These are phyloP conservation scores for Phytopythium litorale DNA, from an alignment of 352 stramenopile species.

Conservation along the genomic window DNA sequence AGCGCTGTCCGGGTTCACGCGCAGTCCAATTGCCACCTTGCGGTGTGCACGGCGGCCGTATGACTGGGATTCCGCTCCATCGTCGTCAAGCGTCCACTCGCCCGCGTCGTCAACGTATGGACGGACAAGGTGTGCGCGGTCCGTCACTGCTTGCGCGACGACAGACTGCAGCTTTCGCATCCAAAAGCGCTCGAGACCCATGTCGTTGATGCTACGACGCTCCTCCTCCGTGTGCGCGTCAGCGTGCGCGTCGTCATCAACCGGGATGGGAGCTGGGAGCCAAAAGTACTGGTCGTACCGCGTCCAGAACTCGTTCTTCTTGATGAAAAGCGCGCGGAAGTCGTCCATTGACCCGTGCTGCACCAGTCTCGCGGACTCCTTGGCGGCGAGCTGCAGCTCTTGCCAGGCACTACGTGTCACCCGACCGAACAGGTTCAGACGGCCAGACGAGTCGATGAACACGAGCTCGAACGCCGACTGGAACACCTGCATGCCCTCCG, in stretches of 20 bases:
- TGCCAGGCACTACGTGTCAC: conserved; percentile 60
- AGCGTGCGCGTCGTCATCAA: conserved; percentile 47
- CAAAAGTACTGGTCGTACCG: conserved; percentile 87
- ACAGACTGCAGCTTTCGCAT: conserved; percentile 44
- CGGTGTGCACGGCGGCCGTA: conserved; percentile 21
- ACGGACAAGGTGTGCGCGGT: conserved; percentile 65
- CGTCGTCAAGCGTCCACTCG: conserved; percentile 50
- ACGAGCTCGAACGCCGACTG: conserved; percentile 65
- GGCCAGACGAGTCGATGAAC: conserved; percentile 70
- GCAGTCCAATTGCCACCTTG: conserved; percentile 75
- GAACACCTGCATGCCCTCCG: conserved; percentile 66
- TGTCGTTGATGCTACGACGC: conserved; percentile 67
- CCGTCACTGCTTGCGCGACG: conserved; percentile 50
- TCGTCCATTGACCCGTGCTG: conserved; percentile 65
- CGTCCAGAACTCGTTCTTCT: conserved; percentile 78
- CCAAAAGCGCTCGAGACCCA: conserved; percentile 74
- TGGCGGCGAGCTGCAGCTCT: conserved; percentile 62
- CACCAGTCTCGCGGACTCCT: conserved; percentile 55
- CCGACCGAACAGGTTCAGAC: conserved; percentile 72
- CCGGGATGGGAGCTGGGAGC: conserved; percentile 46
- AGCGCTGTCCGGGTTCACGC: conserved; percentile 73
- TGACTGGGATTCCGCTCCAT: conserved; percentile 9
- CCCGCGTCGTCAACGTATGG: conserved; percentile 34
- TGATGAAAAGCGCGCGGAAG: conserved; percentile 81
- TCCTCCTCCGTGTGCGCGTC: conserved; percentile 67